Conservation (phyloP, 1,284 basidiomycete species). For the Peniophora sp. region DNA sequence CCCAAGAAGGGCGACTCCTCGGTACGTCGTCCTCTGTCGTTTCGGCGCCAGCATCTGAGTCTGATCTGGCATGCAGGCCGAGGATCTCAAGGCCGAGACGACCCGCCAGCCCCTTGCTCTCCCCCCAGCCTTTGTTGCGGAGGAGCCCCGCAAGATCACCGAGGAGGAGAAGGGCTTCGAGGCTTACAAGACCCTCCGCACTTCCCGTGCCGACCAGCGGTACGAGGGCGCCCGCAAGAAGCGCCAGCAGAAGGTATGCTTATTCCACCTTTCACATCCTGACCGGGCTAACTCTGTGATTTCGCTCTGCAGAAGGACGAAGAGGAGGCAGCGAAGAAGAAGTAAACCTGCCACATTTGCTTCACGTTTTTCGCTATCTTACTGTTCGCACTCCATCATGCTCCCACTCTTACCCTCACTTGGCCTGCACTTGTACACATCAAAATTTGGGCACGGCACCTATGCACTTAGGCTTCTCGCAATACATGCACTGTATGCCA, state of each 20-base stretch:
- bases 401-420: constrained; percentile 9
- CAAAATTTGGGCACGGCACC: constrained; percentile 27
- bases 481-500: constrained; percentile 26
- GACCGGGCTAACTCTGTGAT: constrained; percentile 10
- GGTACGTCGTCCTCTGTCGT: constrained; percentile 40
- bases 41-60: constrained; percentile 4
- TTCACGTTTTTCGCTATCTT: constrained; percentile 15
- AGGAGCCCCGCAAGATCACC: constrained; percentile 92
- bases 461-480: constrained; percentile 20
- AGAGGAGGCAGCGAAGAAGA: constrained; percentile 90
- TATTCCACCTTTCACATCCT: constrained; percentile 2
- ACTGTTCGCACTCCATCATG: constrained; percentile 22
- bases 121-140: constrained; percentile 60
- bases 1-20: constrained; percentile 92
- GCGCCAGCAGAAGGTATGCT: constrained; percentile 69
- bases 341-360: constrained; percentile 41
- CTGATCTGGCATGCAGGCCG: constrained; percentile 44
- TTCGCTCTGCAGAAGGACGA: constrained; percentile 65
- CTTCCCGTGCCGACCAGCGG: constrained; percentile 77
- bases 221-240: constrained; percentile 84
- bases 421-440: constrained; percentile 18
- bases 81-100: constrained; percentile 77
- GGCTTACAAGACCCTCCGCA: constrained; percentile 87
- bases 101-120: constrained; percentile 70
- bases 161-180: constrained; percentile 85